Evolutionary conservation across 148 eudicot genomes (phyloP).

Genomic region (Amaranthus cruentus): DNA sequence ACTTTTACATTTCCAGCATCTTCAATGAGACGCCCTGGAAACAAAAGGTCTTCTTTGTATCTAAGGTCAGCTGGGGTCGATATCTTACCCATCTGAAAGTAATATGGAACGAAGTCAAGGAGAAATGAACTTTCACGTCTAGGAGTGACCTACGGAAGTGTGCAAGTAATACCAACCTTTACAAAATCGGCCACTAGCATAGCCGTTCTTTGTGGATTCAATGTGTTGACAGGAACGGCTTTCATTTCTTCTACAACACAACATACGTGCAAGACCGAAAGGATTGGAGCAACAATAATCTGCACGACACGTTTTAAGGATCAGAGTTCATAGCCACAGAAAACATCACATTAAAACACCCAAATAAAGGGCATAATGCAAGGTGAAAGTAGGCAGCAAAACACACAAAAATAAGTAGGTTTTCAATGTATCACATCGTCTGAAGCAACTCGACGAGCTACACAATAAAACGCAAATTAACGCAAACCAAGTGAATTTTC

Average conservation of each 20-base stretch:
- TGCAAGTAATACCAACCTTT: constrained; percentile 41
- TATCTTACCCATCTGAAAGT: constrained; percentile 59
- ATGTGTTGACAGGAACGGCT: constrained; percentile 87
- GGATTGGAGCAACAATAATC: constrained; percentile 83
- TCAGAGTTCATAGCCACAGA: constrained; percentile 2
- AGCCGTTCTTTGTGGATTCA: constrained; percentile 95
- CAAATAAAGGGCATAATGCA: too few relatives aligned
- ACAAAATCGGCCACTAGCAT: constrained; percentile 80
- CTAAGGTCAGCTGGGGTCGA: constrained; percentile 93
- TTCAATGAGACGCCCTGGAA: constrained; percentile 73
- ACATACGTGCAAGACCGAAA: constrained; percentile 65
- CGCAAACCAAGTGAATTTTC: too few relatives aligned
- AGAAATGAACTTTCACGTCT: background rate
- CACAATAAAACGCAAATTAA: too few relatives aligned
- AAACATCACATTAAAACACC: background rate
- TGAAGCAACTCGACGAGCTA: too few relatives aligned
- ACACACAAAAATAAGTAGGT: too few relatives aligned
- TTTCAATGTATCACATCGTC: too few relatives aligned
- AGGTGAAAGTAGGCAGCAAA: too few relatives aligned
- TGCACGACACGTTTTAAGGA: constrained; percentile 25
- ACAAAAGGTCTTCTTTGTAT: constrained; percentile 79
- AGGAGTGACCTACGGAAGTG: background rate
- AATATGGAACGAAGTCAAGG: background rate
- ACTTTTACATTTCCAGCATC: constrained; percentile 89
- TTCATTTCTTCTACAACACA: constrained; percentile 89